These are phyloP conservation scores for Aspergillus phoenicis DNA, from an alignment of 2,329 filamentous ascomycete species.

Conservation along the genomic window DNA sequence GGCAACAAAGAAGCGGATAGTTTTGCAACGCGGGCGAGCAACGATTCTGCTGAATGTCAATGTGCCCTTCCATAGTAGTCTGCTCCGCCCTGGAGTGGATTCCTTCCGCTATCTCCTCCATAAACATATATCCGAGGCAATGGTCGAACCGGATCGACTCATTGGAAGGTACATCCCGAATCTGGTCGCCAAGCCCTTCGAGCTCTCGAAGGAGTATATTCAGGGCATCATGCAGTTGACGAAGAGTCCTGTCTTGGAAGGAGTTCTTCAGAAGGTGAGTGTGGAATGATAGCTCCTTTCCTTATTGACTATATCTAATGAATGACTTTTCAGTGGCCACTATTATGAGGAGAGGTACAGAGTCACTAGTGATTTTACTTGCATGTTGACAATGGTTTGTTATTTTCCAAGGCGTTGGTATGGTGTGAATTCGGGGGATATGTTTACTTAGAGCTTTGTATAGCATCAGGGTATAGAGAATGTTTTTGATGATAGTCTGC, in stretches of 20 bases:
- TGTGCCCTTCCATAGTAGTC: conserved; percentile 7
- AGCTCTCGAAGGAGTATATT: neutral
- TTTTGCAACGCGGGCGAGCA: neutral
- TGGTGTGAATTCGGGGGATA: too few relatives aligned
- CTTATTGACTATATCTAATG: too few relatives aligned
- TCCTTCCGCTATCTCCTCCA: neutral
- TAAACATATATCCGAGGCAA: neutral
- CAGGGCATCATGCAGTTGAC: neutral
- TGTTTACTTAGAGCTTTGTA: too few relatives aligned
- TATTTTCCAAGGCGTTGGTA: too few relatives aligned
- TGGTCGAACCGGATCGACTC: neutral
- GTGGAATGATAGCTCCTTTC: too few relatives aligned
- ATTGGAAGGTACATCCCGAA: neutral
- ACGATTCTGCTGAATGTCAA: conserved; percentile 2
- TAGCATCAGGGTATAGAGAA: too few relatives aligned
- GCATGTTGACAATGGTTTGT: too few relatives aligned
- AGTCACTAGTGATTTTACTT: too few relatives aligned
- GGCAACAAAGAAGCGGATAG: neutral
- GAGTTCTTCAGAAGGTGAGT: too few relatives aligned
- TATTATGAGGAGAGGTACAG: too few relatives aligned
- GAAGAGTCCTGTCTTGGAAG: neutral
- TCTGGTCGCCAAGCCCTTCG: neutral
- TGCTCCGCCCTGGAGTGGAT: conserved; percentile 1
- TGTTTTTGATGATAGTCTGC: too few relatives aligned
- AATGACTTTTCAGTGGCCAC: too few relatives aligned